phyloP scores from a whole-genome alignment of 345 rosid genomes.

The Salix purpurea region DNA sequence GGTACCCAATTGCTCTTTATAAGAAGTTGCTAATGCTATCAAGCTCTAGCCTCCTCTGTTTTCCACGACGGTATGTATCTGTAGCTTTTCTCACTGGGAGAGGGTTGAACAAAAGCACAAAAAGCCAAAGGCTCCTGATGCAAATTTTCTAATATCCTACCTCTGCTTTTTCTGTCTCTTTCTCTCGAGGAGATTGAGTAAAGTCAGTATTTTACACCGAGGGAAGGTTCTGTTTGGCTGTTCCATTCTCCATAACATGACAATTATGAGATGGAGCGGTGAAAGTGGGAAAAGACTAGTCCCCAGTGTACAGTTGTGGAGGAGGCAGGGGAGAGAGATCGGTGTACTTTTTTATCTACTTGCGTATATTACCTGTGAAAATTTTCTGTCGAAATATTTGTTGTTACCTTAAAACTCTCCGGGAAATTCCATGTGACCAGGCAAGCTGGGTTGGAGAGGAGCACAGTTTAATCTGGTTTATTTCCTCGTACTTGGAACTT shows the following conservation, averaged over 20 bases:
- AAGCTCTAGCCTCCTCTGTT: not conserved
- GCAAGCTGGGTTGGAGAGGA: not conserved
- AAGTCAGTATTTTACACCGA: constrained; percentile 15
- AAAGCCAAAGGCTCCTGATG: constrained; percentile 35
- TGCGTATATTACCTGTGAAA: not conserved
- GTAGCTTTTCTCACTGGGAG: not conserved
- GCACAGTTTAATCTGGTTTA: not conserved
- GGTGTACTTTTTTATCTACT: not conserved
- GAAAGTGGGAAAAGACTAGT: not conserved
- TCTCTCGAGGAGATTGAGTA: not conserved
- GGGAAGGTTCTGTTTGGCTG: not conserved
- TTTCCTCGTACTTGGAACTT: not conserved
- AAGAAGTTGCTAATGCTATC: constrained; percentile 8
- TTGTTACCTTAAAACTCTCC: not conserved
- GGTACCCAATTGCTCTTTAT: constrained; percentile 17
- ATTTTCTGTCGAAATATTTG: not conserved
- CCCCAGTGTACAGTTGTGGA: too few relatives aligned
- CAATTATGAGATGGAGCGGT: not conserved
- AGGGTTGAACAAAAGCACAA: constrained; percentile 38
- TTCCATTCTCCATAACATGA: not conserved
- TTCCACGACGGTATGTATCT: not conserved
- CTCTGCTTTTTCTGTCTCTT: constrained; percentile 8
- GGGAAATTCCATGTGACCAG: not conserved
- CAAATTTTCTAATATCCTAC: constrained; percentile 17
- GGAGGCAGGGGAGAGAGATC: not conserved